These are phyloP conservation scores for Trichoderma afroharzianum DNA, from an alignment of 2,329 filamentous ascomycete genomes.

Conservation along the genomic window DNA sequence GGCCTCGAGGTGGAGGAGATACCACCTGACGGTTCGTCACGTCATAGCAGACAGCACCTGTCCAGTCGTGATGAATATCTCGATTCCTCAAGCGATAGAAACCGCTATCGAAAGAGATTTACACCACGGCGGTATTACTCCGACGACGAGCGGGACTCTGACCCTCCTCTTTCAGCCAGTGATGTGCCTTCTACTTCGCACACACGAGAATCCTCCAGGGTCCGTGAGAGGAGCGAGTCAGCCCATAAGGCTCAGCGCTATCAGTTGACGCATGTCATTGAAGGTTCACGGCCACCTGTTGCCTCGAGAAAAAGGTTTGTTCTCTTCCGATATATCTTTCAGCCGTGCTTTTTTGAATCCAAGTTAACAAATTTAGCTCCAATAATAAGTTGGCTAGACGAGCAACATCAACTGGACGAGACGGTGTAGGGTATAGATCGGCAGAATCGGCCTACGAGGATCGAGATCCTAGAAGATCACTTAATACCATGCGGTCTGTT, in stretches of 20 bases:
- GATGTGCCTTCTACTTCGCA: constrained; percentile 27
- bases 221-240: constrained; percentile 29
- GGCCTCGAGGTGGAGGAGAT: constrained; percentile 30
- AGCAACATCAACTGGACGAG: constrained; percentile 1
- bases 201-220: constrained; percentile 27
- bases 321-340: background rate
- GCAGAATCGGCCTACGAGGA: constrained; percentile 21
- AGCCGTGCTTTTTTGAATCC: background rate
- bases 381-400: constrained; percentile 16
- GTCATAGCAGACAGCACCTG: constrained; percentile 18
- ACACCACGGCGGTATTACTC: constrained; percentile 18
- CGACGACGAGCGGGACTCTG: constrained; percentile 22
- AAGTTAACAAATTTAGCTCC: background rate
- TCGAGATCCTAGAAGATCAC: constrained; percentile 18
- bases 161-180: constrained; percentile 23
- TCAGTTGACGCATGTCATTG: constrained; percentile 30
- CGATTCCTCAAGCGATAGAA: constrained; percentile 26
- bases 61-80: constrained; percentile 29
- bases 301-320: constrained; percentile 31
- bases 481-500: constrained; percentile 17
- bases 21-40: constrained; percentile 21
- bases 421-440: constrained; percentile 19
- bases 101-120: constrained; percentile 17
- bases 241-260: constrained; percentile 27
- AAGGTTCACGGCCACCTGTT: constrained; percentile 33